These are phyloP conservation scores for Tolypocladium sp. DNA, from an alignment of 2,329 filamentous ascomycete genomes.

Conservation along the genomic window DNA sequence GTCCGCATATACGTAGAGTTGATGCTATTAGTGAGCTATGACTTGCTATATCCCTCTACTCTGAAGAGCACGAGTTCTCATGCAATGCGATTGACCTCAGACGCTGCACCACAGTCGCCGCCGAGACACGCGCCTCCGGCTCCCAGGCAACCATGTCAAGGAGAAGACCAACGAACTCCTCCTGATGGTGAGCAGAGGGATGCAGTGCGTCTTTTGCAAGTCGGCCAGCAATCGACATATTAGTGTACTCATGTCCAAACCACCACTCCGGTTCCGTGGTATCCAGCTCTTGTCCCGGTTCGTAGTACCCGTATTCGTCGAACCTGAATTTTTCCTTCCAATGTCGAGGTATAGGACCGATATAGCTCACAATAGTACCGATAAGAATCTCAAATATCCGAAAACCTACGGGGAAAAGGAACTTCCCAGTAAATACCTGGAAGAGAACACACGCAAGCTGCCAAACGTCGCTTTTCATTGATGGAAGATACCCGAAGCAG, in stretches of 20 bases:
- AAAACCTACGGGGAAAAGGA: slow-evolving; percentile 2
- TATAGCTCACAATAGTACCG: neutral
- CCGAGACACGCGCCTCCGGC: slow-evolving; percentile 2
- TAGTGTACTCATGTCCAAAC: neutral
- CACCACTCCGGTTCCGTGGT: slow-evolving; percentile 4
- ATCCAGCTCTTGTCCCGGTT: neutral
- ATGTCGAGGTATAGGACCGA: slow-evolving; percentile 3
- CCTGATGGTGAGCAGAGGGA: neutral
- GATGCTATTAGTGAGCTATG: too few relatives aligned
- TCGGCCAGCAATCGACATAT: slow-evolving; percentile 1
- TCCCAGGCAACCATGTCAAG: slow-evolving; percentile 3
- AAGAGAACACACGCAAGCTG: slow-evolving; percentile 3
- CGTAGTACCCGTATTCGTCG: slow-evolving; percentile 2
- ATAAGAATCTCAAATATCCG: slow-evolving; percentile 4
- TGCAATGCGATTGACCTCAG: neutral
- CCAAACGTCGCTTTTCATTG: slow-evolving; percentile 4
- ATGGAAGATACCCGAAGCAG: slow-evolving; percentile 4
- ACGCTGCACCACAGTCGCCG: neutral
- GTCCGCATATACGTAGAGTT: too few relatives aligned
- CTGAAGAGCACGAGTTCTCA: too few relatives aligned
- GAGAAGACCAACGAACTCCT: slow-evolving; percentile 1
- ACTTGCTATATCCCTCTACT: too few relatives aligned
- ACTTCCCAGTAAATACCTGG: neutral
- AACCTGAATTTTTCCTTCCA: slow-evolving; percentile 2
- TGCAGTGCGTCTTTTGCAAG: neutral